Conservation (phyloP, 768 basidiomycete genomes). For the Xerocomus brunneocitrinus region DNA sequence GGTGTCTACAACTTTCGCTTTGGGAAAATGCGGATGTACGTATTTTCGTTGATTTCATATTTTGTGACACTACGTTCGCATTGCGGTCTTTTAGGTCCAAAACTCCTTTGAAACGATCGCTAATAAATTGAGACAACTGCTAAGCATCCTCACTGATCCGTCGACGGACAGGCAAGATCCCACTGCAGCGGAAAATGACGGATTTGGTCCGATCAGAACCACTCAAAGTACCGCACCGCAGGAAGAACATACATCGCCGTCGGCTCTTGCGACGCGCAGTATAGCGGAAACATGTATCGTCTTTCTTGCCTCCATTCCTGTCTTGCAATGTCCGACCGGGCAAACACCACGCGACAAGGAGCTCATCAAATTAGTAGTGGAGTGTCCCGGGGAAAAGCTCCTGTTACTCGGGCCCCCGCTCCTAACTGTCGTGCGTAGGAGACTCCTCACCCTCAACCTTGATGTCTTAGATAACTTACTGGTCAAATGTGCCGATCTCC, state of each 20-base stretch:
- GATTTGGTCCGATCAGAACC: conserved; percentile 51
- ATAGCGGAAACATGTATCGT: conserved; percentile 51
- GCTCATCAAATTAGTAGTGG: conserved; percentile 48
- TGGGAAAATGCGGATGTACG: conserved; percentile 71
- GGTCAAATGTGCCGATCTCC: conserved; percentile 47
- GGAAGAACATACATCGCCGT: conserved; percentile 26
- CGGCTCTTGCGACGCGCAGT: conserved; percentile 28
- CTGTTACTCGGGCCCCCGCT: conserved; percentile 53
- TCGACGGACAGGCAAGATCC: conserved; percentile 12
- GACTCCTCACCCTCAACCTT: conserved; percentile 48
- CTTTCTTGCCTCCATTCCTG: conserved; percentile 60
- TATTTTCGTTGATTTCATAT: conserved; percentile 6
- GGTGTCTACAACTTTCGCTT: conserved; percentile 49
- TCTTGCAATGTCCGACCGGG: conserved; percentile 53
- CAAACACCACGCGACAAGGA: conserved; percentile 61
- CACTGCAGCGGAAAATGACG: conserved; percentile 47
- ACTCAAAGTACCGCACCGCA: conserved; percentile 29
- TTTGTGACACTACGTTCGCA: neutral
- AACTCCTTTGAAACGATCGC: conserved; percentile 36
- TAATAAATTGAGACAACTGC: conserved; percentile 36
- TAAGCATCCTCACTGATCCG: conserved; percentile 34
- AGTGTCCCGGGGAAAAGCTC: conserved; percentile 51
- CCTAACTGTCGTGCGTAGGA: conserved; percentile 50
- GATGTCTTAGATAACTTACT: conserved; percentile 52
- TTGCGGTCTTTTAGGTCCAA: conserved; percentile 44